Evolutionary conservation across 2,329 filamentous ascomycete genomes (phyloP), one percentile per base, ranked within the genome.

Genomic region (Monilinia fructicola): DNA sequence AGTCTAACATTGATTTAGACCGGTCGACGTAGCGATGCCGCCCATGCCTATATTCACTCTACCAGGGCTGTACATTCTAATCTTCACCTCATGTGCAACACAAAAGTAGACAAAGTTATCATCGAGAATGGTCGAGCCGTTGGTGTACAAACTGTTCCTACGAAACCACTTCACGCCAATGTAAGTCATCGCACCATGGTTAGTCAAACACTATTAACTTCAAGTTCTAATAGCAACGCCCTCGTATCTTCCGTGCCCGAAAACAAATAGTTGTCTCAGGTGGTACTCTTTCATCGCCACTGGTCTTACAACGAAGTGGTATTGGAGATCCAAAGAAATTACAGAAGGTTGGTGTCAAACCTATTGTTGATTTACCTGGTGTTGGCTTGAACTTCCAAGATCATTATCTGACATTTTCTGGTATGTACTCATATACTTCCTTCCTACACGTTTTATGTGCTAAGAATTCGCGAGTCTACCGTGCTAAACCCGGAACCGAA

Each of bases 1-100:
- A 52, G 62, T 16, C 48, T 70, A 18, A 69, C 28, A 40, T 23
- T n/a, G n/a, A 1, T 23, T 18, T 65, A 86, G 77, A 86, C 84
- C 74, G 90, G 90, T 54, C 86, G 90, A 61, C 88, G 90, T 67
- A 90, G 87, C 68, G 90, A 93, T 78, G 89, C 87, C 64, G 90
- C 90, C 9, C 90, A 92, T 73, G 90, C 87, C 2, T 93, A 93
- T 72, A 82, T 94, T 68, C 91, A 94, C 77, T 87, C 88, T 64
- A 93, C 90, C 6, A 85, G 90, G 60, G 82, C 89, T 2, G 84
- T 88, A 50, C 79, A 85, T 61, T 79, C 82, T 0, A 87, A 88
- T 64, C 80, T 90, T 4, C 84, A 89, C 67, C 79, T 90, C 2
- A 78, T 89, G 3, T 80, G 82, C 0, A 81, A 88, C 70, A 82